A percentile compares a stretch with the other conserved stretches of the same genome.
These are phyloP conservation scores for Talaromyces sp. DNA, from an alignment of 2,329 filamentous ascomycete species.

Conservation along the genomic window DNA sequence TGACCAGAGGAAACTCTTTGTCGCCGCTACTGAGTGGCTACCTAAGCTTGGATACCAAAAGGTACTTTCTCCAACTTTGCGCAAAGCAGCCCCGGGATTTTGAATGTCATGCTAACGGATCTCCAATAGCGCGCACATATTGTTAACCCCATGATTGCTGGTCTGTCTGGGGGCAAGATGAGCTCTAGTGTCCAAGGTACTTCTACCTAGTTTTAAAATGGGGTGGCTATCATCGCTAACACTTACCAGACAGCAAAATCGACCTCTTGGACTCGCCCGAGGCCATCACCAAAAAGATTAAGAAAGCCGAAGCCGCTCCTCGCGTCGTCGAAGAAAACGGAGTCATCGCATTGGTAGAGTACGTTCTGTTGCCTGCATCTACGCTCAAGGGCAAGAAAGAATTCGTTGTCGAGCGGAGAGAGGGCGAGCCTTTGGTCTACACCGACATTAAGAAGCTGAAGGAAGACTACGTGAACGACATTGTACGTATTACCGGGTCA, in stretches of 20 bases:
- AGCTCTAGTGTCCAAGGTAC: constrained; percentile 58
- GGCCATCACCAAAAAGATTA: constrained; percentile 72
- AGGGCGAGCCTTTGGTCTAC: constrained; percentile 73
- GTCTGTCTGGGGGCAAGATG: constrained; percentile 82
- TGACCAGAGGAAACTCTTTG: constrained; percentile 40
- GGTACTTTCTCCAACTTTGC: neutral
- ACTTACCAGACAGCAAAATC: constrained; percentile 69
- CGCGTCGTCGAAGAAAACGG: constrained; percentile 79
- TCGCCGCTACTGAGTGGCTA: constrained; percentile 76
- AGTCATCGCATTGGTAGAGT: constrained; percentile 79
- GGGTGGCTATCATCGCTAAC: neutral
- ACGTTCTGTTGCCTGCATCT: constrained; percentile 71
- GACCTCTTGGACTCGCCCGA: constrained; percentile 82
- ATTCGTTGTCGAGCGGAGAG: constrained; percentile 64
- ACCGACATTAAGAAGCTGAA: constrained; percentile 68
- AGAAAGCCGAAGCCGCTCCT: constrained; percentile 76
- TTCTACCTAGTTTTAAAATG: neutral
- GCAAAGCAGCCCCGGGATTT: neutral
- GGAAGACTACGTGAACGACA: constrained; percentile 74
- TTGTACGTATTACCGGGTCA: constrained; percentile 48
- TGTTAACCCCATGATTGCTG: constrained; percentile 86
- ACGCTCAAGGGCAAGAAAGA: constrained; percentile 46
- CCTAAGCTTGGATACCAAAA: constrained; percentile 79
- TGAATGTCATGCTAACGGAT: neutral
- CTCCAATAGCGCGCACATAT: constrained; percentile 57